These are phyloP conservation scores for Claviceps lovelessii DNA, from an alignment of 2,329 filamentous ascomycete genomes.

Conservation along the genomic window DNA sequence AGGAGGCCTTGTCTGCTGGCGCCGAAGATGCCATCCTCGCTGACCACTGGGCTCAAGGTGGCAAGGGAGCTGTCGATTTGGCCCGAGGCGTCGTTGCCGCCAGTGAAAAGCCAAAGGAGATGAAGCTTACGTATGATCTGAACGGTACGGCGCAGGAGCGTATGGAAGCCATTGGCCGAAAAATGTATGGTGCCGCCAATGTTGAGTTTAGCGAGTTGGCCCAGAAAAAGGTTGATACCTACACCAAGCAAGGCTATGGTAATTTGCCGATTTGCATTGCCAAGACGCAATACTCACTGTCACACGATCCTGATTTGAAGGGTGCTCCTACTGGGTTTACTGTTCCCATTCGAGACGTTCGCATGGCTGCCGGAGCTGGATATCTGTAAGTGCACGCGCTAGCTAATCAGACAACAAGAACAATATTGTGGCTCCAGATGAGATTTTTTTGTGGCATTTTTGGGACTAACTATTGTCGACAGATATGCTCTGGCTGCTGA, in stretches of 20 bases:
- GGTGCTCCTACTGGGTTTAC: slow-evolving; percentile 90
- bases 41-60: slow-evolving; percentile 95
- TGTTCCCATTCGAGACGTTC: slow-evolving; percentile 83
- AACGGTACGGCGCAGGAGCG: slow-evolving; percentile 72
- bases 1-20: slow-evolving; percentile 82
- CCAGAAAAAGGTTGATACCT: slow-evolving; percentile 91
- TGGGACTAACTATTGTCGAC: slow-evolving; percentile 18
- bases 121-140: slow-evolving; percentile 73
- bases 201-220: slow-evolving; percentile 91
- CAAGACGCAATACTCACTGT: slow-evolving; percentile 96
- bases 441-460: not conserved
- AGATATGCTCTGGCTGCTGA: slow-evolving; percentile 89
- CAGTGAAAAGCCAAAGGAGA: slow-evolving; percentile 69
- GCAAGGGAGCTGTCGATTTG: slow-evolving; percentile 75
- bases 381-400: slow-evolving; percentile 52
- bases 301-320: slow-evolving; percentile 85
- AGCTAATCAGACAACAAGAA: not conserved
- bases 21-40: slow-evolving; percentile 87
- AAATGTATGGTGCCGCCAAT: slow-evolving; percentile 84
- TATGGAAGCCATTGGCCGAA: slow-evolving; percentile 76
- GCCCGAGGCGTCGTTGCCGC: slow-evolving; percentile 76
- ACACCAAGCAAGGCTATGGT: slow-evolving; percentile 80
- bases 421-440: not conserved
- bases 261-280: slow-evolving; percentile 92
- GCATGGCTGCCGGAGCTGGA: slow-evolving; percentile 85